Percentiles rank a stretch among this genome's conserved stretches.
Evolutionary conservation across 2,329 filamentous ascomycete species (phyloP).

Genomic region (Leptographium radiaticola): DNA sequence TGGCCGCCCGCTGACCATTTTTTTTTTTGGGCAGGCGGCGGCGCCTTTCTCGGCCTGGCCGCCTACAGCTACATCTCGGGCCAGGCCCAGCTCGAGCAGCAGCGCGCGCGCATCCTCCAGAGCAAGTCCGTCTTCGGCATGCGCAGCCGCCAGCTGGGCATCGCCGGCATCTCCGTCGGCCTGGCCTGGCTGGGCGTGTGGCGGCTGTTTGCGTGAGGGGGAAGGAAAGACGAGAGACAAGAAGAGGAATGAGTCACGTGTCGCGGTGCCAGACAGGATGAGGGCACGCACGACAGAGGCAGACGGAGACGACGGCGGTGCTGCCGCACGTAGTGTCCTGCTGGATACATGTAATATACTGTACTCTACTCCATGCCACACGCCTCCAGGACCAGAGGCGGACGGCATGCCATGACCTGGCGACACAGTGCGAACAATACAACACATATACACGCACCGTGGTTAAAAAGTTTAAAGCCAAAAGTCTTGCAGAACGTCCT

Average conservation of each 20-base stretch:
- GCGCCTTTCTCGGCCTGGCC: slow-evolving; percentile 62
- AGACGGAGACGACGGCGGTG: too few species aligned
- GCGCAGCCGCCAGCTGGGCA: slow-evolving; percentile 53
- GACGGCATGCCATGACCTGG: background rate
- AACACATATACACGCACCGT: too few species aligned
- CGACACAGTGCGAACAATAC: background rate
- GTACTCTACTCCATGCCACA: background rate
- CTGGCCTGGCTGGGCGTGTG: slow-evolving; percentile 60
- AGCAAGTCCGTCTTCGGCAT: slow-evolving; percentile 62
- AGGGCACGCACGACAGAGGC: too few species aligned
- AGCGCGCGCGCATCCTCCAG: slow-evolving; percentile 51
- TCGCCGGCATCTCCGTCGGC: slow-evolving; percentile 52
- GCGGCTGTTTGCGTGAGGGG: slow-evolving; percentile 34
- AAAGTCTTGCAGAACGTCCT: too few species aligned
- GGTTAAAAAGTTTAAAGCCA: too few species aligned
- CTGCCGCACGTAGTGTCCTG: too few species aligned
- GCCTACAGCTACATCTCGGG: slow-evolving; percentile 69
- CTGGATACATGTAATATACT: background rate
- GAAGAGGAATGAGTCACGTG: too few species aligned
- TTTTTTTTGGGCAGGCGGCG: slow-evolving; percentile 41
- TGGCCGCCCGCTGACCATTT: background rate
- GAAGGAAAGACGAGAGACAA: background rate
- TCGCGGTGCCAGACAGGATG: too few species aligned
- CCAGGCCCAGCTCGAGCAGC: slow-evolving; percentile 54
- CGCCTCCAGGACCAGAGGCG: too few species aligned